These are phyloP conservation scores for Hymenoscyphus fraxineus DNA, from an alignment of 2,329 filamentous ascomycete species.

Conservation along the genomic window DNA sequence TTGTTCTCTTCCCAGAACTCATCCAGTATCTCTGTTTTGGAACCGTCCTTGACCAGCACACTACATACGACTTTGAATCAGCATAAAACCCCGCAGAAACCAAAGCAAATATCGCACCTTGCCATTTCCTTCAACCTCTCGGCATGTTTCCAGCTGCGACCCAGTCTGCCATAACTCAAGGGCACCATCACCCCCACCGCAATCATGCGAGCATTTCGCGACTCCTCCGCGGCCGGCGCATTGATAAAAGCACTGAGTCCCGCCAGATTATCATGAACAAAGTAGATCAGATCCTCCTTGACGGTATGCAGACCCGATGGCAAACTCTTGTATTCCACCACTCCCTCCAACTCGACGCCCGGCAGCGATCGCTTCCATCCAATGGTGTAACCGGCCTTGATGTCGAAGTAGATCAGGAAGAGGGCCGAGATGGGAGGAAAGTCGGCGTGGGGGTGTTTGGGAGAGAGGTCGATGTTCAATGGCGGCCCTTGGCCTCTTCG, in stretches of 20 bases:
- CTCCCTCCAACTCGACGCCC: constrained; percentile 73
- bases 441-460: constrained; percentile 37
- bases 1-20: constrained; percentile 73
- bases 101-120: constrained; percentile 42
- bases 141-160: constrained; percentile 86
- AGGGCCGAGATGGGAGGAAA: constrained; percentile 68
- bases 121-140: constrained; percentile 71
- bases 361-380: constrained; percentile 75
- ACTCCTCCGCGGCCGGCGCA: constrained; percentile 69
- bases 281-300: constrained; percentile 85
- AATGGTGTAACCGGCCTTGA: constrained; percentile 87
- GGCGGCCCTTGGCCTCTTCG: constrained; percentile 35
- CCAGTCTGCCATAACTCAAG: constrained; percentile 77
- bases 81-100: constrained; percentile 7
- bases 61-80: constrained; percentile 36
- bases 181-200: constrained; percentile 87
- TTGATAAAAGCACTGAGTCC: constrained; percentile 92
- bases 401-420: constrained; percentile 88
- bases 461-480: constrained; percentile 32
- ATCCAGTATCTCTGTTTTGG: constrained; percentile 62
- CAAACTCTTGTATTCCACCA: constrained; percentile 93
- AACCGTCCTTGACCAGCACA: constrained; percentile 61
- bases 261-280: constrained; percentile 78
- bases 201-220: constrained; percentile 87
- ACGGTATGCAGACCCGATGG: constrained; percentile 91